Evolutionary conservation across 2,329 filamentous ascomycete species (phyloP).

Genomic region (Colletotrichum chrysophilum): DNA sequence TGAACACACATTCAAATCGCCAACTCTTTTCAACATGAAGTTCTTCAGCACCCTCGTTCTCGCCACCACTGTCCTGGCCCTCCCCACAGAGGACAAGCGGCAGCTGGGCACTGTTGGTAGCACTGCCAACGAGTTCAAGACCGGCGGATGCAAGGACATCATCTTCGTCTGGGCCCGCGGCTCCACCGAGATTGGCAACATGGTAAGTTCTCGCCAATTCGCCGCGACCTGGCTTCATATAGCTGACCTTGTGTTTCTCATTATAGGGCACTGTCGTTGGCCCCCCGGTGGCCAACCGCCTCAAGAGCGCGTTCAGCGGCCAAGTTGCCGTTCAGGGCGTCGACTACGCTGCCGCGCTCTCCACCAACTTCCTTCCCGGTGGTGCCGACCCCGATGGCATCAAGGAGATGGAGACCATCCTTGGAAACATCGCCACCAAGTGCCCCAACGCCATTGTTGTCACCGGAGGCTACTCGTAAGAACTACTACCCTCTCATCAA

Average conservation of each 20-base stretch:
- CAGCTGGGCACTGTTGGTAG: constrained; percentile 4
- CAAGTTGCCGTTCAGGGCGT: constrained; percentile 29
- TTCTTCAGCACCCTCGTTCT: constrained; percentile 8
- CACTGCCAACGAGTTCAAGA: constrained; percentile 24
- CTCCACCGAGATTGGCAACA: constrained; percentile 25
- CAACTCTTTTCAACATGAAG: constrained; percentile 11
- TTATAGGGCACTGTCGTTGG: constrained; percentile 20
- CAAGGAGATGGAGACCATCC: constrained; percentile 30
- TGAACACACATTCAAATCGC: neutral
- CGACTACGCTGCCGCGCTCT: constrained; percentile 36
- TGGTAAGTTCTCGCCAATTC: neutral
- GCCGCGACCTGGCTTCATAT: neutral
- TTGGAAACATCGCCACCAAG: constrained; percentile 36
- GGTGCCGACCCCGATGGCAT: constrained; percentile 36
- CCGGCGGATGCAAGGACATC: constrained; percentile 24
- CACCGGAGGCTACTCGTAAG: constrained; percentile 37
- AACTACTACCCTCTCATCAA: rapidly evolving
- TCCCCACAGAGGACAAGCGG: constrained; percentile 3
- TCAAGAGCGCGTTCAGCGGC: constrained; percentile 21
- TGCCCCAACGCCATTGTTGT: constrained; percentile 39
- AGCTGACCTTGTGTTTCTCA: neutral
- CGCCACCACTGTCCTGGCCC: constrained; percentile 13
- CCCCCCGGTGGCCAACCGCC: constrained; percentile 7
- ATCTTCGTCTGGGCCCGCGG: constrained; percentile 27
- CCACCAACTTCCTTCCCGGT: constrained; percentile 31